Conservation (phyloP, 805 yeast genomes). For the Citeromyces nyonsensis region DNA sequence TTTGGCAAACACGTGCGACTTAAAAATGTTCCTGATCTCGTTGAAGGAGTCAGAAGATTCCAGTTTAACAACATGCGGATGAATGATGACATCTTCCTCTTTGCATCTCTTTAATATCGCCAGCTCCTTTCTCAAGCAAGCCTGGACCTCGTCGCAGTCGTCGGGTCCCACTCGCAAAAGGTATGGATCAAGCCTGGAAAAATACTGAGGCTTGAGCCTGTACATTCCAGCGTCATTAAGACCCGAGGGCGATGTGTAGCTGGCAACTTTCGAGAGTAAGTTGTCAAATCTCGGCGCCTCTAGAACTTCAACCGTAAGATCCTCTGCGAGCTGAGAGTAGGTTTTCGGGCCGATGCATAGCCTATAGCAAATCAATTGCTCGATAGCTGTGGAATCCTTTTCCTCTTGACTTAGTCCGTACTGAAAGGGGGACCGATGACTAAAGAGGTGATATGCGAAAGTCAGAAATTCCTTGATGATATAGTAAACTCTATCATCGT, state of each 20-base stretch:
- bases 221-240: slow-evolving; percentile 55
- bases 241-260: slow-evolving; percentile 50
- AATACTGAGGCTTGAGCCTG: slow-evolving; percentile 30
- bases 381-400: slow-evolving; percentile 11
- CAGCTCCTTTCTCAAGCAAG: slow-evolving; percentile 25
- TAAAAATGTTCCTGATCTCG: slow-evolving; percentile 32
- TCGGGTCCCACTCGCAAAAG: slow-evolving; percentile 27
- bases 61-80: slow-evolving; percentile 24
- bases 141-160: slow-evolving; percentile 35
- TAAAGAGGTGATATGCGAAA: slow-evolving; percentile 27
- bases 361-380: slow-evolving; percentile 27
- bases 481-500: slow-evolving; percentile 29
- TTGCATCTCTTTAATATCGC: slow-evolving; percentile 20
- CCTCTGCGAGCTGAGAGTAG: slow-evolving; percentile 29
- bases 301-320: slow-evolving; percentile 16
- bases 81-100: slow-evolving; percentile 26
- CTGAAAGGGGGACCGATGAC: slow-evolving; percentile 17
- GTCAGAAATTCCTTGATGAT: slow-evolving; percentile 25
- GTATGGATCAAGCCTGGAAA: slow-evolving; percentile 41
- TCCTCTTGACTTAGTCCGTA: slow-evolving; percentile 10
- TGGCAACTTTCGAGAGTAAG: slow-evolving; percentile 40
- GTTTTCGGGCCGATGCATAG: slow-evolving; percentile 36
- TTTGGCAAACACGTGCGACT: slow-evolving; percentile 36
- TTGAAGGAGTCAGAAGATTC: slow-evolving; percentile 16
- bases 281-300: slow-evolving; percentile 26